Evolutionary conservation across 768 basidiomycete species (phyloP).

Genomic region (Trametes villosa): DNA sequence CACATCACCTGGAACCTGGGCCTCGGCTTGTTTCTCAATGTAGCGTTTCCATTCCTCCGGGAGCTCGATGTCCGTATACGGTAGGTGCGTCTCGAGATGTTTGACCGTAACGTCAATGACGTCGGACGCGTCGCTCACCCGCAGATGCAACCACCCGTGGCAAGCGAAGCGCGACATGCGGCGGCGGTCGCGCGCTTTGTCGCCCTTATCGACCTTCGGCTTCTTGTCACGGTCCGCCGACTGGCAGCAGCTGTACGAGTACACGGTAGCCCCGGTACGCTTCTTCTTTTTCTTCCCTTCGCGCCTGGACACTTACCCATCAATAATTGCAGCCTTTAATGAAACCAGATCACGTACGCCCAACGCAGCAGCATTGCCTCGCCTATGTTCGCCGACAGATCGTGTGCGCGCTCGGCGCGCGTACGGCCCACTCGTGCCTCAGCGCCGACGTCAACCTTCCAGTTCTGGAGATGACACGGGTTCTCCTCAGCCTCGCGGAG

Average conservation of each 20-base stretch:
- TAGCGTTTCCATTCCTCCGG: slow-evolving; percentile 17
- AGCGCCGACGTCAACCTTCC: too few species aligned
- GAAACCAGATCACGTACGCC: too few species aligned
- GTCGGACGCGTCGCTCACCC: neutral
- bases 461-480: too few species aligned
- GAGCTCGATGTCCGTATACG: slow-evolving; percentile 13
- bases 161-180: slow-evolving; percentile 16
- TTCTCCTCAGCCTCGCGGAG: too few species aligned
- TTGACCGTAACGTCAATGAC: neutral
- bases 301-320: too few species aligned
- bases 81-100: slow-evolving; percentile 3
- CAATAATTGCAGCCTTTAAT: too few species aligned
- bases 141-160: slow-evolving; percentile 20
- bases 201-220: neutral
- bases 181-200: neutral
- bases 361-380: too few species aligned
- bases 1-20: neutral
- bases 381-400: too few species aligned
- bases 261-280: neutral
- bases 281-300: too few species aligned
- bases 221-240: neutral
- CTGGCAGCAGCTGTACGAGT: neutral
- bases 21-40: slow-evolving; percentile 5
- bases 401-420: too few species aligned
- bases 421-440: too few species aligned